phyloP scores from a whole-genome alignment of 805 yeast species.

The Myxozyma lipomycoides region DNA sequence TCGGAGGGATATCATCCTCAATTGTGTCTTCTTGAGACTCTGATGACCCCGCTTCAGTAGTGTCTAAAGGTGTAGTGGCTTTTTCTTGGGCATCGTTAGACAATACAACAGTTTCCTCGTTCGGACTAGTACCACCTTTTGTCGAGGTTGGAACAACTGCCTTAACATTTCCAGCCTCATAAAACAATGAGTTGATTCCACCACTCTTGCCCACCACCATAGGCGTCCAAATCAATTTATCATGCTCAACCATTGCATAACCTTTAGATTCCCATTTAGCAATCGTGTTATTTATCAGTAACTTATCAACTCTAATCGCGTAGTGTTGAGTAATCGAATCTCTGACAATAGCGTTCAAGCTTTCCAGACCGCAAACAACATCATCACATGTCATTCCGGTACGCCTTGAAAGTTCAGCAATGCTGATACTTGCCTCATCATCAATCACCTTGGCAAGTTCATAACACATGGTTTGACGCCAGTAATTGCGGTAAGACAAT shows the following conservation, averaged over 20 bases:
- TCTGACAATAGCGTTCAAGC: conserved; percentile 56
- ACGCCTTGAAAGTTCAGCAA: conserved; percentile 57
- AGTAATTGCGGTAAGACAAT: conserved; percentile 78
- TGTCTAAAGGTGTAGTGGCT: background rate
- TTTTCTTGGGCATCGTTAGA: background rate
- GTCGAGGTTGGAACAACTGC: conserved; percentile 5
- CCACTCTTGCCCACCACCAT: conserved; percentile 81
- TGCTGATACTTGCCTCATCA: conserved; percentile 38
- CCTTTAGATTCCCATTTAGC: conserved; percentile 52
- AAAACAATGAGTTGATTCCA: conserved; percentile 47
- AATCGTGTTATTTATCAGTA: conserved; percentile 43
- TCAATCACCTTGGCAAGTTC: conserved; percentile 35
- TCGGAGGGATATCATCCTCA: conserved; percentile 3
- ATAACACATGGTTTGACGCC: conserved; percentile 66
- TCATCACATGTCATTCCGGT: conserved; percentile 89
- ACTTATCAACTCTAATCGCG: conserved; percentile 51
- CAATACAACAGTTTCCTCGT: background rate
- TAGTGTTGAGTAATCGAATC: conserved; percentile 47
- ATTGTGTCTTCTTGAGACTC: background rate
- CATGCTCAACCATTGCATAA: conserved; percentile 50
- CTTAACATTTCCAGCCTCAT: conserved; percentile 9
- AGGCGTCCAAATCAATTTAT: conserved; percentile 70
- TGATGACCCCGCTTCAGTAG: background rate
- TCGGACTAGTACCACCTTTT: background rate
- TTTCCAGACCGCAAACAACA: conserved; percentile 81